Evolutionary conservation across 805 yeast genomes (phyloP).

Genomic region (Wickerhamomyces sydowiorum): DNA sequence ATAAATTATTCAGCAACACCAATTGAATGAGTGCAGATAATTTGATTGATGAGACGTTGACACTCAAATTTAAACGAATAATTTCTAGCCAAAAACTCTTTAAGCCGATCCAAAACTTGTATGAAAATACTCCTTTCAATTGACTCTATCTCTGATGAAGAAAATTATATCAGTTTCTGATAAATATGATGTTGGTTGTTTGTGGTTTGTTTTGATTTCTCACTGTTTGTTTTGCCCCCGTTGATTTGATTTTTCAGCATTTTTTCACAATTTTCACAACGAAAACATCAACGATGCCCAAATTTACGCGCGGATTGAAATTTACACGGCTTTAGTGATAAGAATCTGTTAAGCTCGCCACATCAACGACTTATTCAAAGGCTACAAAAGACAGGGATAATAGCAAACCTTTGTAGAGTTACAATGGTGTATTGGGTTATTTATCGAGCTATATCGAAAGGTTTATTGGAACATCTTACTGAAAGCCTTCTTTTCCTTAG

Average conservation of each 20-base stretch:
- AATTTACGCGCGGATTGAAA: constrained; percentile 9
- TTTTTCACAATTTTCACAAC: constrained; percentile 3
- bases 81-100: constrained; percentile 9
- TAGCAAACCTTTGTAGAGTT: not conserved
- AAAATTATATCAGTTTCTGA: constrained; percentile 7
- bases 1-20: constrained; percentile 8
- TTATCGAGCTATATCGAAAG: too few species aligned
- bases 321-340: constrained; percentile 5
- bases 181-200: constrained; percentile 10
- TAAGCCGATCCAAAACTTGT: constrained; percentile 2
- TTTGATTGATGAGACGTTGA: not conserved
- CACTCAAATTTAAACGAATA: constrained; percentile 3
- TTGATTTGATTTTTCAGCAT: constrained; percentile 10
- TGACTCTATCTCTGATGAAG: constrained; percentile 4
- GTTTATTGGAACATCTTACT: constrained; percentile 52
- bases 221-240: constrained; percentile 13
- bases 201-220: constrained; percentile 1
- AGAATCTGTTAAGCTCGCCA: not conserved
- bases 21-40: constrained; percentile 14
- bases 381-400: not conserved
- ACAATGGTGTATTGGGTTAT: too few species aligned
- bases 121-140: constrained; percentile 3
- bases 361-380: not conserved
- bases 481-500: constrained; percentile 70
- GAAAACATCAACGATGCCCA: constrained; percentile 1